phyloP scores from a whole-genome alignment of 2,329 filamentous ascomycete species.

The Botrytis fabae region DNA sequence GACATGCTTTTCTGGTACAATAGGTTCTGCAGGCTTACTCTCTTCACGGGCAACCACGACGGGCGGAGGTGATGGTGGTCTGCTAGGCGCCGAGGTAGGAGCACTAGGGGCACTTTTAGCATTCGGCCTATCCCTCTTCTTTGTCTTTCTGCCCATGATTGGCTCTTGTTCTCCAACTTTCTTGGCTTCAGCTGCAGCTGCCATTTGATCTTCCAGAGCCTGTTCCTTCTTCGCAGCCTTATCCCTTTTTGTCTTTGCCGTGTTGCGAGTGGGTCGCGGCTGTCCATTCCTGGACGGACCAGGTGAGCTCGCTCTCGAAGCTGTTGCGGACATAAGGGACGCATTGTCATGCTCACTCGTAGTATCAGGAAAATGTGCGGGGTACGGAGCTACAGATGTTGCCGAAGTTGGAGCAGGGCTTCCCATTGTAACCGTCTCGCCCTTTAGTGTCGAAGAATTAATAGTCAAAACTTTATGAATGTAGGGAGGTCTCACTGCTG shows the following conservation, averaged over 20 bases:
- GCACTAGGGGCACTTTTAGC: constrained; percentile 38
- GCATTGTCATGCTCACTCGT: constrained; percentile 76
- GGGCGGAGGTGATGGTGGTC: constrained; percentile 34
- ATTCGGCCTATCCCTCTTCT: constrained; percentile 68
- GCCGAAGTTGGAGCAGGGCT: constrained; percentile 39
- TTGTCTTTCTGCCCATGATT: constrained; percentile 79
- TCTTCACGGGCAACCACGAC: constrained; percentile 23
- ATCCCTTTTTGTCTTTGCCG: constrained; percentile 74
- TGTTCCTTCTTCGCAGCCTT: constrained; percentile 68
- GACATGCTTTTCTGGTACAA: constrained; percentile 6
- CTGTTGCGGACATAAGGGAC: constrained; percentile 69
- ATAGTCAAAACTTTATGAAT: neutral
- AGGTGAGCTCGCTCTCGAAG: constrained; percentile 72
- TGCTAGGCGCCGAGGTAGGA: constrained; percentile 36
- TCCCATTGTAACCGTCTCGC: constrained; percentile 51
- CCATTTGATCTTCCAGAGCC: constrained; percentile 52
- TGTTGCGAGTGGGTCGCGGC: constrained; percentile 55
- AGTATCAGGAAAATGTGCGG: constrained; percentile 60
- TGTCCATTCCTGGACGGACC: constrained; percentile 64
- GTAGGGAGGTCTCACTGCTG: neutral
- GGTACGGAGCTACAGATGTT: constrained; percentile 43
- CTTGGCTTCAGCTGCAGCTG: constrained; percentile 49
- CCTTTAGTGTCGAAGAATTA: constrained; percentile 60
- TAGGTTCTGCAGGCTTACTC: neutral
- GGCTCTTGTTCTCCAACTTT: constrained; percentile 60